Base-by-base conservation (phyloP, 306 rosid genomes). In the Ceratonia siliqua region DNA sequence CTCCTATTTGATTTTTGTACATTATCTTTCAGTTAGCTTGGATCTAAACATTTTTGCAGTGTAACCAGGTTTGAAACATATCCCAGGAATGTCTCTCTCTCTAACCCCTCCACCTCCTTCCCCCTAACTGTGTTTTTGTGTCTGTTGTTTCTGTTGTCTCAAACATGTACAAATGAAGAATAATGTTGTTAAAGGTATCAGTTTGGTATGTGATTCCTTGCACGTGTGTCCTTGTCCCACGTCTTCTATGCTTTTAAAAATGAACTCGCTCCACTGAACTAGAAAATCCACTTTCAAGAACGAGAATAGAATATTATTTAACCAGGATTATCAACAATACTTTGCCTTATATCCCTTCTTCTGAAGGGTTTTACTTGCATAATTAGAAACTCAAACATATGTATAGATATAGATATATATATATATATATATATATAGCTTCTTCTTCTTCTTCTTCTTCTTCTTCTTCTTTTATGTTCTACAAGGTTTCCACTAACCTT, bases 111-210 rank as follows among this genome's bases (percentile, higher is more conserved):
- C 1, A 25, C 5, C 42, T 28, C 54, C 5, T 32, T 20, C 56
- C 1, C n/a, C 4, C 46, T 4, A 57, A 18, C 35, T 68, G 27
- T 33, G 36, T 35, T 17, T 81, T 25, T 64, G 14, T 56, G 54
- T 57, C 25, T 45, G 45, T 20, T 32, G 43, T 56, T 63, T 62
- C 55, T 73, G 61, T 63, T 72, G 55, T 67, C 82, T 83, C 66
- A 35, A 65, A 64, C 39, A 56, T 56, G 70, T 53, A 68, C 22
- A 20, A 67, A 43, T 57, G 72, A 30, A 78, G 38, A 55, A 25
- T 30, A 59, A 42, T 68, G 5, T 1, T 58, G 18, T 25, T 43
- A 36, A 41, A 72, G 18, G 9, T 17, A 39, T 39, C 36, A 49
- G 15, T 58, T 62, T 8, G 54, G 71, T n/a, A n/a, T 32, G 65